Base-by-base conservation (phyloP, 225 moss, liverwort and hornwort species). In the Bryum argenteum region DNA sequence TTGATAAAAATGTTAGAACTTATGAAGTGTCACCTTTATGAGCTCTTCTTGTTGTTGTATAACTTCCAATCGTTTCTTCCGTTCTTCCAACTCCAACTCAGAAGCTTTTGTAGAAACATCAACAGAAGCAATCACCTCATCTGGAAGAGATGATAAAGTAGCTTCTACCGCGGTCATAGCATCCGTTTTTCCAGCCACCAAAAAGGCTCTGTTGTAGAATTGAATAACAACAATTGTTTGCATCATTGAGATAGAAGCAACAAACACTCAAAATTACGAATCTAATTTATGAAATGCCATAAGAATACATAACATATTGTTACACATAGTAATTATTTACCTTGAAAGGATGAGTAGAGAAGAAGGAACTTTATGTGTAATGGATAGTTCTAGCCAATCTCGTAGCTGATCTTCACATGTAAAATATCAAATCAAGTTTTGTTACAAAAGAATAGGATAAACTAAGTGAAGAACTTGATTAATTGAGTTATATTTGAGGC, bases 331-430 rank as follows among this genome's bases (percentile, higher is more conserved):
- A 9, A 6, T 51, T n/a, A n/a, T n/a, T n/a, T 54, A 92, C 92
- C 92, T 81, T 42, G 92, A 95, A 45, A 92, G 87, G 73, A 92
- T 92, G 14, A 95, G 81, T 12, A 95, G 90, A 5, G 89, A 95
- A 3, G 90, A 89, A 60, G 95, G 95, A 20, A 95, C 73, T 11
- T 87, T 80, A 43, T 92, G 83, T 21, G 28, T 81, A 57, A 90
- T 67, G 5, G 90, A 95, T 65, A 95, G 66, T 26, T 95, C 92
- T 62, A 95, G 81, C 90, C 95, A 95, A 73, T 95, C 86, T 0
- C 57, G 69, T 14, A 95, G 61, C 89, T 95, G 80, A 0, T 64
- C 0, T 11, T 44, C 20, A 54, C 48, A 59, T 42, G 33, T 11
- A 52, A 22, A n/a, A 1, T 1, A 63, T 58, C 22, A 21, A 17